Percentiles rank a stretch among this genome's conserved stretches.
phyloP scores from a whole-genome alignment of 805 yeast genomes.

The Diddensiella transvaalensis region DNA sequence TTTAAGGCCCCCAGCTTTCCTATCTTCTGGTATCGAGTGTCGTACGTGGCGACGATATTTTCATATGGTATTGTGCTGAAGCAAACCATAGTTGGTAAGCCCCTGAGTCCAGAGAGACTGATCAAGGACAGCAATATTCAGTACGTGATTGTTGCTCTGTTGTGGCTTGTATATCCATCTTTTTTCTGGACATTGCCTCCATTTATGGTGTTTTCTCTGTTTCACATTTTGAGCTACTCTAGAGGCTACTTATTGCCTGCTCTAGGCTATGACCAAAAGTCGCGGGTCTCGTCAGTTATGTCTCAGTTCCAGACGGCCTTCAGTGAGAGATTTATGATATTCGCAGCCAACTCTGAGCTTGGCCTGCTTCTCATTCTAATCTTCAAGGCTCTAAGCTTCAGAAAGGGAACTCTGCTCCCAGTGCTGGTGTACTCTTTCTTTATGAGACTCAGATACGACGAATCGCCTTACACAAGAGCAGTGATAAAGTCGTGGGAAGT shows the following conservation, averaged over 20 bases:
- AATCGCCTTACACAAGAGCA: slow-evolving; percentile 66
- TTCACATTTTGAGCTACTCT: slow-evolving; percentile 74
- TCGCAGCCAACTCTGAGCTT: slow-evolving; percentile 60
- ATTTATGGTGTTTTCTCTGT: slow-evolving; percentile 69
- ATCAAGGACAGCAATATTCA: slow-evolving; percentile 67
- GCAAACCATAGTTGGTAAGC: slow-evolving; percentile 45
- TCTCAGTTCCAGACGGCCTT: slow-evolving; percentile 47
- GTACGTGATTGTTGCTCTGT: slow-evolving; percentile 56
- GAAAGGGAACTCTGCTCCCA: slow-evolving; percentile 56
- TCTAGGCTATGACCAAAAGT: slow-evolving; percentile 37
- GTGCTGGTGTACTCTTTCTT: slow-evolving; percentile 52
- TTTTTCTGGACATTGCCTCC: slow-evolving; percentile 65
- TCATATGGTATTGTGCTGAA: slow-evolving; percentile 74
- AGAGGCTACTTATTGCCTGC: slow-evolving; percentile 66
- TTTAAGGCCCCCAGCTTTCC: slow-evolving; percentile 34
- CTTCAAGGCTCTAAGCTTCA: slow-evolving; percentile 44
- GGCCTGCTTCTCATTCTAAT: slow-evolving; percentile 25
- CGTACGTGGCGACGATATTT: slow-evolving; percentile 60
- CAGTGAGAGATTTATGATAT: slow-evolving; percentile 56
- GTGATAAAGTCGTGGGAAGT: slow-evolving; percentile 69
- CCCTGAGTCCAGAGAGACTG: slow-evolving; percentile 31
- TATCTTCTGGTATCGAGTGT: slow-evolving; percentile 50
- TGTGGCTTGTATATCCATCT: slow-evolving; percentile 58
- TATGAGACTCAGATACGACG: slow-evolving; percentile 73
- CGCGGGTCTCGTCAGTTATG: slow-evolving; percentile 33